Conservation (phyloP, 2,329 filamentous ascomycete species). For the Juglanconis oblonga region DNA sequence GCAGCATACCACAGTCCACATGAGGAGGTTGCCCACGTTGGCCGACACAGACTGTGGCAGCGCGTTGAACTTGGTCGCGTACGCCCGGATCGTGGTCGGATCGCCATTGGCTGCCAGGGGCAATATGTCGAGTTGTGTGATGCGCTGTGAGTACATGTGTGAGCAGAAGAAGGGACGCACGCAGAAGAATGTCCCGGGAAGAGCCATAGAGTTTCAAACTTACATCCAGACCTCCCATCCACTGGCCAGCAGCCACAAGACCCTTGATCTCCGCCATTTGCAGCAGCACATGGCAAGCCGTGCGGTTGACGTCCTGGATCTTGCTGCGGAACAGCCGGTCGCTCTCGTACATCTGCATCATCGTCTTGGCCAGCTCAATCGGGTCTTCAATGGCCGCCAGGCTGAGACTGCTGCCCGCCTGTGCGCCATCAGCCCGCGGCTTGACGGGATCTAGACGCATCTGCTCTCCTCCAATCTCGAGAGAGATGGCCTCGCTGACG, state of each 20-base stretch:
- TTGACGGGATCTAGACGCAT: conserved; percentile 77
- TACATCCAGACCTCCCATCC: conserved; percentile 58
- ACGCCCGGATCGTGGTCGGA: conserved; percentile 72
- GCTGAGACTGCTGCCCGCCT: conserved; percentile 56
- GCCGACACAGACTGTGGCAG: conserved; percentile 79
- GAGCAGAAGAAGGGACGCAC: background rate
- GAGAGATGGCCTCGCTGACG: conserved; percentile 82
- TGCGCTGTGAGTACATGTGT: conserved; percentile 45
- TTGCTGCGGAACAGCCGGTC: conserved; percentile 59
- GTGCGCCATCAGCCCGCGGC: conserved; percentile 53
- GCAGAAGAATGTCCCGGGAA: no score
- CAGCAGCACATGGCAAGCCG: conserved; percentile 54
- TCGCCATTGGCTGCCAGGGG: conserved; percentile 74
- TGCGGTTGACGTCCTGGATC: conserved; percentile 55
- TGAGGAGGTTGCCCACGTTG: conserved; percentile 85
- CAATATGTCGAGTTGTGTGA: conserved; percentile 72
- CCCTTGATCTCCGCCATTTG: conserved; percentile 61
- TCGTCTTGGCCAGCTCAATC: conserved; percentile 56
- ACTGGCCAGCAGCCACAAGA: conserved; percentile 51
- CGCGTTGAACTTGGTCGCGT: conserved; percentile 75
- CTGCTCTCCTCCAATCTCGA: conserved; percentile 80
- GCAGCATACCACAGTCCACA: conserved; percentile 91
- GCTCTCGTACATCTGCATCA: conserved; percentile 62
- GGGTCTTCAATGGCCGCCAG: conserved; percentile 59
- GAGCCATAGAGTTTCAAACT: conserved; percentile 29